These are phyloP conservation scores for Pythium aquatile DNA, from an alignment of 352 stramenopile species.

Conservation along the genomic window DNA sequence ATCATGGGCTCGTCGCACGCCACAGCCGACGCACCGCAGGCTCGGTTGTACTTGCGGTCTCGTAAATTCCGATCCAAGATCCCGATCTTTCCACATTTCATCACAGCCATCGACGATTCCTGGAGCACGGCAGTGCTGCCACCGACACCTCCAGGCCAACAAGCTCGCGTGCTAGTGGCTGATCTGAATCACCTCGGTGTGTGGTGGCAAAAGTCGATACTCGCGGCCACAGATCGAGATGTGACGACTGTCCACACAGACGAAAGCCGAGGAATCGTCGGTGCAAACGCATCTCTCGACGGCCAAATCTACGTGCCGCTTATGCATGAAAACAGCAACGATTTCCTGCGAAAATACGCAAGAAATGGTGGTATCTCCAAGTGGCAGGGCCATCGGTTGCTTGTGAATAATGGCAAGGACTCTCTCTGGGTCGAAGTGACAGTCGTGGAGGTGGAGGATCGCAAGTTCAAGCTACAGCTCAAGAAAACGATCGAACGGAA, in stretches of 20 bases:
- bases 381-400: conserved; percentile 51
- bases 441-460: conserved; percentile 60
- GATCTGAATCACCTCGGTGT: conserved; percentile 49
- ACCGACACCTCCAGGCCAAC: conserved; percentile 32
- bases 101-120: conserved; percentile 46
- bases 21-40: conserved; percentile 23
- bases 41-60: conserved; percentile 42
- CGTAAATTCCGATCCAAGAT: conserved; percentile 66
- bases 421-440: conserved; percentile 62
- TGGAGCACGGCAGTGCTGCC: conserved; percentile 34
- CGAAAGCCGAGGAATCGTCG: conserved; percentile 41
- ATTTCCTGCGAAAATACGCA: conserved; percentile 40
- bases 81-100: conserved; percentile 53
- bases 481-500: conserved; percentile 48
- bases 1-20: conserved; percentile 24
- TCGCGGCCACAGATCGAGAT: conserved; percentile 50
- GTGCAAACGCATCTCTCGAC: conserved; percentile 54
- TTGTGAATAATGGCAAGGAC: conserved; percentile 75
- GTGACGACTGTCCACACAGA: conserved; percentile 61
- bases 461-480: conserved; percentile 58
- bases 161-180: conserved; percentile 51
- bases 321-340: conserved; percentile 32
- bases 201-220: conserved; percentile 67
- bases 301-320: conserved; percentile 62
- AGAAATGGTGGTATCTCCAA: conserved; percentile 40